Evolutionary conservation across 495 filamentous ascomycete genomes (phyloP), one percentile per base, ranked within the genome.

Genomic region (Staphylotrichum longicolle): DNA sequence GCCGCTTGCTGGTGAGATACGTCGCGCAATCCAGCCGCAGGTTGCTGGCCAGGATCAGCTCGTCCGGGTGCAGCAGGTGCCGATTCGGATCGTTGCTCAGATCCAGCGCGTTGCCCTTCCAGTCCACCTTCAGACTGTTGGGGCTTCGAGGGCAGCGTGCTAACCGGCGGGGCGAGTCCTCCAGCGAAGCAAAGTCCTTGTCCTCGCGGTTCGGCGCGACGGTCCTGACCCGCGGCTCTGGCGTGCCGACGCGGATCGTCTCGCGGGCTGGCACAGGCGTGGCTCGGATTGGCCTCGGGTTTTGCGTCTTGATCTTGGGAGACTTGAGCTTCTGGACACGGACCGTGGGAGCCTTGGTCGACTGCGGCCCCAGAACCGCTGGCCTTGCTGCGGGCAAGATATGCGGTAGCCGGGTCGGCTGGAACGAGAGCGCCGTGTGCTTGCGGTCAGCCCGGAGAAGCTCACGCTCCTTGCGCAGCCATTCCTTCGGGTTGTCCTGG

Each of bases 1-100:
- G 85, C 64, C 94, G 86, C 82, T 98, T 98, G 79, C 89, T 94
- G 68, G 90, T 93, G 33, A 98, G 82, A 68, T 98, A 98, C 46
- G 90, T 93, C 34, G 91, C 92, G 69, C 89, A 93, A 64, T 89
- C 88, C 40, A 98, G 84, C 55, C 94, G 85, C 27, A 98, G 84
- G 30, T 85, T 88, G 45, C 88, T 84, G 39, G 92, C 93, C 39
- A 96, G 82, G 48, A 80, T 78, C 59, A 94, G 63, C 76, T 98
- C 94, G 50, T 89, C 87, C 5, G 86, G 81, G 71, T 93, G 90
- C 52, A 97, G 86, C 47, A 93, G 78, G 60, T 88, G 72, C 40
- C 82, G 80, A 72, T 96, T 83, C 49, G 90, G 88, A 69, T 97
- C 93, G 69, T 83, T 83, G 74, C 81, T 84, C 60, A 96, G 82